Conservation (phyloP, 1,284 basidiomycete species). For the Mycosarcoma maydis region DNA sequence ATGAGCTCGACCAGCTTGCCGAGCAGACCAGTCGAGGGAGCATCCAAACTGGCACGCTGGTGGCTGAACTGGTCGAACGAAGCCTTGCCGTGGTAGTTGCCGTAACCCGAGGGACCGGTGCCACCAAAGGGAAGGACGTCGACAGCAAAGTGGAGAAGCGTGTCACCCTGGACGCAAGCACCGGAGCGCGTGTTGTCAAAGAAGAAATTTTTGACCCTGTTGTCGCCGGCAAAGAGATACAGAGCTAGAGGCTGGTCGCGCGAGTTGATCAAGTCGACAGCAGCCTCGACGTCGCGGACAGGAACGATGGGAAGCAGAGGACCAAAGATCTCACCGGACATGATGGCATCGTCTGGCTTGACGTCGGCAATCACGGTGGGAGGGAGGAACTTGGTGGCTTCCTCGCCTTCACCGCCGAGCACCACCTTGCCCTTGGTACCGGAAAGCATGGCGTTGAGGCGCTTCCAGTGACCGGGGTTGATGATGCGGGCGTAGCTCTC, state of each 20-base stretch:
- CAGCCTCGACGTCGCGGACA: slow-evolving; percentile 69
- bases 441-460: slow-evolving; percentile 75
- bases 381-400: slow-evolving; percentile 73
- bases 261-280: slow-evolving; percentile 65
- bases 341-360: slow-evolving; percentile 71
- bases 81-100: slow-evolving; percentile 70
- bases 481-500: slow-evolving; percentile 72
- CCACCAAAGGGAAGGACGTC: slow-evolving; percentile 72
- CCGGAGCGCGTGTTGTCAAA: slow-evolving; percentile 59
- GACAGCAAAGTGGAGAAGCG: slow-evolving; percentile 70
- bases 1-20: slow-evolving; percentile 64
- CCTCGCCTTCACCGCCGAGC: slow-evolving; percentile 76
- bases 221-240: slow-evolving; percentile 78
- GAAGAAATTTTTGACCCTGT: slow-evolving; percentile 73
- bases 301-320: slow-evolving; percentile 80
- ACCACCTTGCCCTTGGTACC: slow-evolving; percentile 78
- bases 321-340: slow-evolving; percentile 80
- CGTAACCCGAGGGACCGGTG: slow-evolving; percentile 69
- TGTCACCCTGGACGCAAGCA: slow-evolving; percentile 48
- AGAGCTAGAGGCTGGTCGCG: slow-evolving; percentile 79
- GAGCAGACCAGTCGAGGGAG: slow-evolving; percentile 67
- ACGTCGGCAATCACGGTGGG: slow-evolving; percentile 77
- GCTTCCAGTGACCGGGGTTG: slow-evolving; percentile 72
- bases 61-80: slow-evolving; percentile 72
- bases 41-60: slow-evolving; percentile 68